Evolutionary conservation across 192 early-diverging fungal species (phyloP).

Genomic region (Entrophospora sp.): DNA sequence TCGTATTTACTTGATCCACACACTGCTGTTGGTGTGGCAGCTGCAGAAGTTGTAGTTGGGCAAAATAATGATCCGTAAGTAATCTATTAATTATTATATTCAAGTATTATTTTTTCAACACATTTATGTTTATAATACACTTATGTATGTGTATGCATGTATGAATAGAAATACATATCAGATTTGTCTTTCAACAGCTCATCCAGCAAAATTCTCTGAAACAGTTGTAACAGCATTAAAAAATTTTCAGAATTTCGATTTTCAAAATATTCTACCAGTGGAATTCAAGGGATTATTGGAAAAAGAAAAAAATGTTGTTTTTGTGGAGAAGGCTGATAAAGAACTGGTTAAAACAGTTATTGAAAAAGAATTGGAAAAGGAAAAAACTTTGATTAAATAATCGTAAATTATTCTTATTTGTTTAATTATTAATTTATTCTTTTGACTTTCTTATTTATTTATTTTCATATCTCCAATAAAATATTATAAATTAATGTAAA

Average conservation of each 20-base stretch:
- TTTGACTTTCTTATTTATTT: too few relatives aligned
- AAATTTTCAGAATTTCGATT: slow-evolving; percentile 40
- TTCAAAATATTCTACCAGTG: slow-evolving; percentile 52
- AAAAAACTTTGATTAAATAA: too few relatives aligned
- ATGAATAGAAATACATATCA: slow-evolving; percentile 4
- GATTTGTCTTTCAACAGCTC: slow-evolving; percentile 82
- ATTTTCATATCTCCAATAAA: too few relatives aligned
- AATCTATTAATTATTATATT: background rate
- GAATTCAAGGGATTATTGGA: slow-evolving; percentile 63
- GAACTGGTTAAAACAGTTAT: slow-evolving; percentile 43
- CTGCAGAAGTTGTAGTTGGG: slow-evolving; percentile 70
- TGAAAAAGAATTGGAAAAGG: slow-evolving; percentile 37
- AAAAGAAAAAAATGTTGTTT: slow-evolving; percentile 54
- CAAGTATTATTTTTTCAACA: slow-evolving; percentile 16
- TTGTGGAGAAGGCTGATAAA: slow-evolving; percentile 41
- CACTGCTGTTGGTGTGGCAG: slow-evolving; percentile 88
- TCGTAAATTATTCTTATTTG: too few relatives aligned
- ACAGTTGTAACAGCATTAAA: slow-evolving; percentile 74
- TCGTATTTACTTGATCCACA: slow-evolving; percentile 90
- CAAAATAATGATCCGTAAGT: slow-evolving; percentile 9
- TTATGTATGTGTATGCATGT: slow-evolving; percentile 8
- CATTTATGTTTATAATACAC: slow-evolving; percentile 19
- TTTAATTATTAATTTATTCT: too few relatives aligned
- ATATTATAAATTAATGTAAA: too few relatives aligned
- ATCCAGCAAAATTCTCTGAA: slow-evolving; percentile 94